Percentiles rank a stretch among this genome's conserved stretches.
Conservation (phyloP, 495 filamentous ascomycete species). For the Neurospora terricola region DNA sequence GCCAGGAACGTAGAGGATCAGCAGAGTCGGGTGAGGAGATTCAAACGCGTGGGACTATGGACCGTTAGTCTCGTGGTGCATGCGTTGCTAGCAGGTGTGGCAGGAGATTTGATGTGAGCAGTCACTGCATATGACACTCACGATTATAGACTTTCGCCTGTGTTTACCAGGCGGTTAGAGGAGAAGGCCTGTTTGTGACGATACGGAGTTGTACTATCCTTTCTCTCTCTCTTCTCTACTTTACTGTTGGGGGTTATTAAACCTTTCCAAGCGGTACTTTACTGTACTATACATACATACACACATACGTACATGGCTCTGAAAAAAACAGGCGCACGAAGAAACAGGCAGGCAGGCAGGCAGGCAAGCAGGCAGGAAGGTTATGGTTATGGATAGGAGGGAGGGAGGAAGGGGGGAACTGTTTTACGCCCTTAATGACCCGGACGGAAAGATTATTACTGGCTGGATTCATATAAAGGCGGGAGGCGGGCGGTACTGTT, state of each 20-base stretch:
- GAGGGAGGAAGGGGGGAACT: background rate
- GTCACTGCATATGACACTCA: background rate
- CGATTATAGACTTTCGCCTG: background rate
- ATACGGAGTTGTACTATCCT: background rate
- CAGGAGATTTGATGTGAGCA: conserved; percentile 57
- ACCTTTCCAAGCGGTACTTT: background rate
- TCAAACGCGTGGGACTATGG: conserved; percentile 97
- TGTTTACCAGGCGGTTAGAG: background rate
- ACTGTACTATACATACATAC: background rate
- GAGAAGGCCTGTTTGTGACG: background rate
- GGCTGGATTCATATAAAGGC: background rate
- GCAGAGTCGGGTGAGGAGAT: conserved; percentile 69
- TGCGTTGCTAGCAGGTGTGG: conserved; percentile 91
- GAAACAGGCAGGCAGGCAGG: background rate
- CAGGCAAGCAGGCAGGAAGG: background rate
- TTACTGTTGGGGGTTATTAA: background rate
- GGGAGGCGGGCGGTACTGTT: background rate
- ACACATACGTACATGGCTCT: background rate
- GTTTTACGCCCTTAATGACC: background rate
- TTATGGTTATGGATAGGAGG: background rate
- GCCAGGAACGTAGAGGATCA: conserved; percentile 79
- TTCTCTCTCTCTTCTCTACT: conserved; percentile 6
- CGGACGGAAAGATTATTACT: background rate
- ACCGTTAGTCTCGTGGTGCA: conserved; percentile 83
- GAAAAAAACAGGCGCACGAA: background rate